These are phyloP conservation scores for Acacia acuminata DNA, from an alignment of 306 rosid genomes.

Conservation along the genomic window DNA sequence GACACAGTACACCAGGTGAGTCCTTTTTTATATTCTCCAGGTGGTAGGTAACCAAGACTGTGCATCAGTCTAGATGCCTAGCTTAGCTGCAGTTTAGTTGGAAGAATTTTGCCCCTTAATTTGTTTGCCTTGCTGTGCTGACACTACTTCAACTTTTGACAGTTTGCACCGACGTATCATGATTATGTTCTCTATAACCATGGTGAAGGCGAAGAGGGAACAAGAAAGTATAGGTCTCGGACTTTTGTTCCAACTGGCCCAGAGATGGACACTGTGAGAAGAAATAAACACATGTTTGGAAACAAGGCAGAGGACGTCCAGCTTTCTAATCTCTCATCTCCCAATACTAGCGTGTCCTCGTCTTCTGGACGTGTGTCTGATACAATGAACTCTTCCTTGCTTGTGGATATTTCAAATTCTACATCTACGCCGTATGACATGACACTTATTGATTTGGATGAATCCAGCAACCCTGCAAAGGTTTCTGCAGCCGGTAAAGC, in stretches of 20 bases:
- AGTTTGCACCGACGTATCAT: slow-evolving; percentile 97
- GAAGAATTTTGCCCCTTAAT: not conserved
- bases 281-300: slow-evolving; percentile 64
- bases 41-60: not conserved
- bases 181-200: slow-evolving; percentile 92
- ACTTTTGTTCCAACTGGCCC: slow-evolving; percentile 92
- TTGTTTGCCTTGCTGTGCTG: slow-evolving; percentile 23
- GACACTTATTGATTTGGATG: slow-evolving; percentile 78
- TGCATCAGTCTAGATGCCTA: slow-evolving; percentile 5
- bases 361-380: slow-evolving; percentile 34
- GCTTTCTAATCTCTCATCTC: slow-evolving; percentile 62
- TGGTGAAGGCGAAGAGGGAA: slow-evolving; percentile 78
- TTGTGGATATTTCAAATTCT: slow-evolving; percentile 61
- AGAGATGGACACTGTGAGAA: slow-evolving; percentile 88
- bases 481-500: slow-evolving; percentile 65
- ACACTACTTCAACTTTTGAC: slow-evolving; percentile 28
- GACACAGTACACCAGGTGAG: slow-evolving; percentile 93
- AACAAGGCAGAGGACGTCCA: slow-evolving; percentile 74
- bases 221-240: slow-evolving; percentile 80
- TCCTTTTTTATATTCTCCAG: slow-evolving; percentile 4
- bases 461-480: slow-evolving; percentile 59
- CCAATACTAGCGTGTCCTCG: slow-evolving; percentile 51
- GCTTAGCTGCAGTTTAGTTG: not conserved
- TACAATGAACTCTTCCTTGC: slow-evolving; percentile 67
- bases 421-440: slow-evolving; percentile 67